Evolutionary conservation across 345 rosid species (phyloP).

Genomic region (Brassica nigra): DNA sequence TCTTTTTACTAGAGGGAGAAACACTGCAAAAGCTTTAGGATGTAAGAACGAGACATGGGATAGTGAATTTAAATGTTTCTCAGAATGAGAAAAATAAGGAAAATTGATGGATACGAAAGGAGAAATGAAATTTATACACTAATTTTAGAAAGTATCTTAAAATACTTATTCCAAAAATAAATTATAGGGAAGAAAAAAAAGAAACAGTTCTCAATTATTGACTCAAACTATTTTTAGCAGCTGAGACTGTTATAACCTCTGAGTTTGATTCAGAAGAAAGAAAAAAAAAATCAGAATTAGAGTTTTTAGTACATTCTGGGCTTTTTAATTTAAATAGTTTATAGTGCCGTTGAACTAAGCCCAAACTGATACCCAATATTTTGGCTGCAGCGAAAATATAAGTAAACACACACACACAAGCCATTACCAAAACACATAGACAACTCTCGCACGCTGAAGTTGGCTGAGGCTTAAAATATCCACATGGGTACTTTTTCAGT

Average conservation of each 20-base stretch:
- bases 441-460: constrained; percentile 17
- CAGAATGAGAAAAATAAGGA: constrained; percentile 28
- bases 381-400: neutral
- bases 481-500: neutral
- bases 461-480: neutral
- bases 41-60: neutral
- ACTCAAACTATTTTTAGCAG: neutral
- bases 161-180: neutral
- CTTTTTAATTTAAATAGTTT: neutral
- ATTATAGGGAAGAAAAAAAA: neutral
- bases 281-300: neutral
- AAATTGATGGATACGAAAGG: constrained; percentile 27
- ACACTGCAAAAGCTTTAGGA: constrained; percentile 39
- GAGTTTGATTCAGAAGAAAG: neutral
- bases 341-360: neutral
- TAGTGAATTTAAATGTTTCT: constrained; percentile 23
- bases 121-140: constrained; percentile 4
- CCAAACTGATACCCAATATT: neutral
- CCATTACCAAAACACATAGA: constrained; percentile 9
- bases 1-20: neutral
- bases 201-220: neutral
- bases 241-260: neutral
- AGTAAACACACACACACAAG: neutral
- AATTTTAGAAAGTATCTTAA: constrained; percentile 12
- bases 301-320: neutral